Evolutionary conservation across 2,329 filamentous ascomycete species (phyloP), one percentile per base, ranked within the genome.

Genomic region (Talaromyces funiculosus): DNA sequence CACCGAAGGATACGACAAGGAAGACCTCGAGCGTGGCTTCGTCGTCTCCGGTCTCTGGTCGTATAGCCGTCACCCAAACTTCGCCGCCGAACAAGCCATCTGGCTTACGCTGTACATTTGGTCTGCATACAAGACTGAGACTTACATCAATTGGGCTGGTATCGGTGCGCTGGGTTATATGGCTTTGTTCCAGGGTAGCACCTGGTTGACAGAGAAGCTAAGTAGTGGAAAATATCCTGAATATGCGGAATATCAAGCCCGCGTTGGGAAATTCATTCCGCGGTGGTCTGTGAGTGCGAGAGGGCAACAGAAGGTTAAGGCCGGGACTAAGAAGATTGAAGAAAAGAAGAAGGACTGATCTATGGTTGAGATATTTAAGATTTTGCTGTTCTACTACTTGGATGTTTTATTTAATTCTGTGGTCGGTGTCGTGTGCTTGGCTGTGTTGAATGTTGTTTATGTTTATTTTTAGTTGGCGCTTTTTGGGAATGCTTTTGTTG

Each of bases 1-100:
- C 3, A 85, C 90, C 0, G 73, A 77, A 4, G 74, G 74, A 29
- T 80, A 75, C 72, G 82, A 81, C 0, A 85, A 87, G 66, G 85
- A 85, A 62, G 90, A 96, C 58, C 84, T 99, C 26, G 90, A 97
- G 65, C 89, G 93, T 38, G 94, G 94, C 43, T 99, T 99, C 76
- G 82, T 90, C 65, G 88, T 90, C 8, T 85, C 82, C 4, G 94
- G 94, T 0, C 80, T 99, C 7, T 99, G 90, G 88, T 88, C 86
- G 0, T 92, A 87, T 79, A 93, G 89, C 67, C 84, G 94, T 49
- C 95, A 99, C 73, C 94, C 94, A 53, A 99, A 99, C 75, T 99
- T 97, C 71, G 86, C 90, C 4, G 90, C 90, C 4, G 94, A 99
- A 76, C 94, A 97, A 77, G 81, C 86, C 31, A 86, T 97, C 68